These are phyloP conservation scores for Chiua virens DNA, from an alignment of 768 basidiomycete genomes.

Conservation along the genomic window DNA sequence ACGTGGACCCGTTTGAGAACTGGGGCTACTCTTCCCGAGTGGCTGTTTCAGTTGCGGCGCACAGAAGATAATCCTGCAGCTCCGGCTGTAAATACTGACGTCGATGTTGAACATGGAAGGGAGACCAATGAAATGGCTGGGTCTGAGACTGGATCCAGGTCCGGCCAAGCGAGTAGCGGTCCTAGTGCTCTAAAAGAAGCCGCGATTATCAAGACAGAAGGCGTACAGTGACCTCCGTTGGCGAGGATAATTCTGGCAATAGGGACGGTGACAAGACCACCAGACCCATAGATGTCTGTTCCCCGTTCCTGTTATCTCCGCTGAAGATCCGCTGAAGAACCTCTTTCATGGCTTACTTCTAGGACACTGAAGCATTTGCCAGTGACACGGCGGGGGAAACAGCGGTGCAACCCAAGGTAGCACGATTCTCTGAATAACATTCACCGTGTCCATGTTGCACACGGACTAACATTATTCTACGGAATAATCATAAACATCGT, in stretches of 20 bases:
- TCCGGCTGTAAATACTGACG: neutral
- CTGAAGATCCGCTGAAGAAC: constrained; percentile 17
- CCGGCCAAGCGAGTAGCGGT: neutral
- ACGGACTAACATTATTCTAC: neutral
- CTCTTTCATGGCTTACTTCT: neutral
- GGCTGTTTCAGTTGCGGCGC: constrained; percentile 40
- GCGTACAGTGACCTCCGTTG: neutral
- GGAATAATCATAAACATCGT: neutral
- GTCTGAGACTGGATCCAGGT: neutral
- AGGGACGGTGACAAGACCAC: neutral
- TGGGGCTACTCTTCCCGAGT: constrained; percentile 39
- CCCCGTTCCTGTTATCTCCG: neutral
- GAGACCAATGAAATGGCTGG: neutral
- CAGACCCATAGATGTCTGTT: constrained; percentile 22
- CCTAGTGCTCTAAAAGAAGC: neutral
- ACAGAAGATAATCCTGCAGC: constrained; percentile 1
- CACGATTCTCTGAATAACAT: constrained; percentile 43
- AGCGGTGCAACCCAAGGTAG: constrained; percentile 15
- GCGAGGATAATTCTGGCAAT: neutral
- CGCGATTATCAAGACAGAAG: neutral
- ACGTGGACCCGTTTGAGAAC: constrained; percentile 41
- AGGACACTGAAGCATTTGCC: constrained; percentile 7
- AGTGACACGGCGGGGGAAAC: neutral
- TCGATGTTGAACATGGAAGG: constrained; percentile 25
- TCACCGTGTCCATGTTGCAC: constrained; percentile 10